Evolutionary conservation across 139 green algal genomes (phyloP).

Genomic region (Auxenochlorella pyrenoidosa): DNA sequence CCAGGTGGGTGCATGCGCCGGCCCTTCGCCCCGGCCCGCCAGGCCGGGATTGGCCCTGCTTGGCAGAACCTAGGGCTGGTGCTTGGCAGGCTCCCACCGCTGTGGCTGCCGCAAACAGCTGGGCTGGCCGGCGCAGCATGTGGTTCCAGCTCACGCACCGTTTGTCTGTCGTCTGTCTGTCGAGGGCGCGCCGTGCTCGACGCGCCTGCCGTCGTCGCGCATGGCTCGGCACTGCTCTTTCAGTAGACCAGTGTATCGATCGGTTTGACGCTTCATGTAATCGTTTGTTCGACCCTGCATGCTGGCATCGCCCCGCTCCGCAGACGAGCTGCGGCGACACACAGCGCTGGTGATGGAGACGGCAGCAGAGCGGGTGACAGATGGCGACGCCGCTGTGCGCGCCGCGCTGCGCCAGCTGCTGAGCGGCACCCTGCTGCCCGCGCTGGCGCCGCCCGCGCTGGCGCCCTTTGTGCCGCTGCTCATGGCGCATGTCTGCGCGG

Average conservation of each 20-base stretch:
- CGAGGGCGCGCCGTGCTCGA: no score
- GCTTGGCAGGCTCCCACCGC: no score
- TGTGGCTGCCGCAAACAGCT: no score
- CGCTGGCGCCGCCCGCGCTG: conserved; percentile 57
- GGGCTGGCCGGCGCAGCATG: neutral
- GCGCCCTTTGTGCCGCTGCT: conserved; percentile 81
- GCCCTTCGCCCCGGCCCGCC: neutral
- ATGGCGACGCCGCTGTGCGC: conserved; percentile 68
- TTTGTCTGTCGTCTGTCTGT: no score
- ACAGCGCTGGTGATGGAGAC: conserved; percentile 48
- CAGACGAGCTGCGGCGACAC: conserved; percentile 50
- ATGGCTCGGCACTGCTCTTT: no score
- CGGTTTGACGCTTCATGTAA: no score
- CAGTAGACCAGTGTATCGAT: no score
- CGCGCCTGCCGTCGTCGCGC: no score
- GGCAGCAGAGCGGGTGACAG: conserved; percentile 59
- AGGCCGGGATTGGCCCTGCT: no score
- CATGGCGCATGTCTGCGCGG: conserved; percentile 82
- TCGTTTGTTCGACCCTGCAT: no score
- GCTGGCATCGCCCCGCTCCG: no score
- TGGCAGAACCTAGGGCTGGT: no score
- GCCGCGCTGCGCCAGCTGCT: conserved; percentile 54
- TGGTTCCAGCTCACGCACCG: neutral
- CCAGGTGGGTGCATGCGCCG: conserved; percentile 33
- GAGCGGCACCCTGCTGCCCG: conserved; percentile 61